These are phyloP conservation scores for Dryas drummondii DNA, from an alignment of 306 rosid species.

Conservation along the genomic window DNA sequence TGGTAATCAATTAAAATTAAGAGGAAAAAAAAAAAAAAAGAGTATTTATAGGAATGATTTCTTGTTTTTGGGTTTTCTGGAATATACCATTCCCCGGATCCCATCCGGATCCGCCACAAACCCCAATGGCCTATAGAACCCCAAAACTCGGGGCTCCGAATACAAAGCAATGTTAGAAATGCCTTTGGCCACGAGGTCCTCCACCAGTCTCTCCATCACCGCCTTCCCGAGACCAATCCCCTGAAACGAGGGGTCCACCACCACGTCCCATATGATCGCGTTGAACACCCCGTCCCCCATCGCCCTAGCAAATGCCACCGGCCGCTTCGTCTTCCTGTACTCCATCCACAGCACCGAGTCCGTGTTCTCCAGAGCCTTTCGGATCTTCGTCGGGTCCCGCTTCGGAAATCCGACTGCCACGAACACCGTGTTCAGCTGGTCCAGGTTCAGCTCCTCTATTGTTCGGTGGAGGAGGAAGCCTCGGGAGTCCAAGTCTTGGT, in stretches of 20 bases:
- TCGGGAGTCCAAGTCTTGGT: conserved; percentile 57
- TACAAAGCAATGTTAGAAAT: conserved; percentile 68
- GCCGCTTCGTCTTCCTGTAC: conserved; percentile 46
- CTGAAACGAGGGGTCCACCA: conserved; percentile 88
- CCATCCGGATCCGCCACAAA: conserved; percentile 89
- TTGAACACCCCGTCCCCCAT: conserved; percentile 95
- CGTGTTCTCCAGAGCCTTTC: conserved; percentile 68
- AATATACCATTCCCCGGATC: conserved; percentile 77
- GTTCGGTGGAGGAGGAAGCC: conserved; percentile 70
- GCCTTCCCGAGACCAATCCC: conserved; percentile 86
- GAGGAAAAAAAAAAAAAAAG: neutral
- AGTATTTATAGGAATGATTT: neutral
- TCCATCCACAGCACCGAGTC: conserved; percentile 76
- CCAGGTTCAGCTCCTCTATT: conserved; percentile 57
- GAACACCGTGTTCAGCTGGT: conserved; percentile 68
- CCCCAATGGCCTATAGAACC: conserved; percentile 81
- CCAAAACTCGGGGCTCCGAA: conserved; percentile 84
- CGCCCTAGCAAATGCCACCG: conserved; percentile 88
- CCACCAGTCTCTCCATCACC: conserved; percentile 69
- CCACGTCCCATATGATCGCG: conserved; percentile 92
- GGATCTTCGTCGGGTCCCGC: conserved; percentile 69
- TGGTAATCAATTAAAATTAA: too few species aligned
- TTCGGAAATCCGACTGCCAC: conserved; percentile 83
- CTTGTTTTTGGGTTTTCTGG: conserved; percentile 48
- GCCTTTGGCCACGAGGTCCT: conserved; percentile 47